Percentiles rank a stretch among this genome's conserved stretches.
phyloP scores from a whole-genome alignment of 768 basidiomycete genomes.

The Tylopilus balloui region DNA sequence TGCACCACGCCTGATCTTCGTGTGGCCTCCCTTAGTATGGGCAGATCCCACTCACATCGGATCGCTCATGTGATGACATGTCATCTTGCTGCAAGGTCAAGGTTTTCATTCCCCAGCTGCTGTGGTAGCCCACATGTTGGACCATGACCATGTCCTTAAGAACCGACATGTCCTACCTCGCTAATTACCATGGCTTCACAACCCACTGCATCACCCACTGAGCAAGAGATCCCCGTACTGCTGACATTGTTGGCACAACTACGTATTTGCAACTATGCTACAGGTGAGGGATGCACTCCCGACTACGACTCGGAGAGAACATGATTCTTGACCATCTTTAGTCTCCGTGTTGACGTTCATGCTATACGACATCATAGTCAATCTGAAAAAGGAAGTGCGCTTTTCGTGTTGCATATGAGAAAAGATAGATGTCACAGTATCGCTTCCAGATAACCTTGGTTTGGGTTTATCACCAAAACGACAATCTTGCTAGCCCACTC shows the following conservation, averaged over 20 bases:
- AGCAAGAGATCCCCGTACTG: slow-evolving; percentile 1
- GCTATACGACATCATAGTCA: slow-evolving; percentile 20
- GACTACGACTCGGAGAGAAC: not conserved
- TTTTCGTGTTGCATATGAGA: not conserved
- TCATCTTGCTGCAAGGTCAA: too few species aligned
- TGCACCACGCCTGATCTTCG: not conserved
- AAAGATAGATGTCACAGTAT: not conserved
- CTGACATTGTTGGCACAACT: slow-evolving; percentile 11
- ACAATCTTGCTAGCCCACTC: not conserved
- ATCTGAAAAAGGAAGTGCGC: slow-evolving; percentile 18
- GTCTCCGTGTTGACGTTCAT: slow-evolving; percentile 17
- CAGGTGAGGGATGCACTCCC: not conserved
- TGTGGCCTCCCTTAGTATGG: too few species aligned
- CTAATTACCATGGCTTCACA: slow-evolving; percentile 10
- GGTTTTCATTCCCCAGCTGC: slow-evolving; percentile 1
- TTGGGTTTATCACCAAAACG: slow-evolving; percentile 8
- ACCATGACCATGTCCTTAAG: not conserved
- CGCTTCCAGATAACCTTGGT: slow-evolving; percentile 13
- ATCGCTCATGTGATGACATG: not conserved
- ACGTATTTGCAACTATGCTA: slow-evolving; percentile 16
- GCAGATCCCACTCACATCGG: not conserved
- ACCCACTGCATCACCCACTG: not conserved
- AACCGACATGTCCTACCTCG: not conserved
- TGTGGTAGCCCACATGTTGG: not conserved
- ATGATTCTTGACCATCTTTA: not conserved